A percentile compares a stretch with the other conserved stretches of the same genome.
phyloP scores from a whole-genome alignment of 2,329 filamentous ascomycete genomes.

The Huntiella abstrusa region DNA sequence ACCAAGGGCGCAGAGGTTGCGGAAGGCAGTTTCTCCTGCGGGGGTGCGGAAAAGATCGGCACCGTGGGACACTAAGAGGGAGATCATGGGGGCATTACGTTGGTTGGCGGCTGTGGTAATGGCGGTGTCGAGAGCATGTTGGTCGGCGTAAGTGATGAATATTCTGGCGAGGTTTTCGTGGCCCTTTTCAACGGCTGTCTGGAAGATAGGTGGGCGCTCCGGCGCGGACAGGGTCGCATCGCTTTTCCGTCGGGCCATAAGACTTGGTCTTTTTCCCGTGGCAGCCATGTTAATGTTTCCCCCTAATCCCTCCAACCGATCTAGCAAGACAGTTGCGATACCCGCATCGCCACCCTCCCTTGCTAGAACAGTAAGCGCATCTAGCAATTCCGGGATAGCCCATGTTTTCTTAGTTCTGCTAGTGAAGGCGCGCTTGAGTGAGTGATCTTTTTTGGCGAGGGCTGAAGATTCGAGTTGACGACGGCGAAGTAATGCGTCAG shows the following conservation, averaged over 20 bases:
- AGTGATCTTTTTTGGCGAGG: conserved; percentile 4
- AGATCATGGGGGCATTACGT: conserved; percentile 24
- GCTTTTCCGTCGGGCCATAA: conserved; percentile 31
- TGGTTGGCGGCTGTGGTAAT: conserved; percentile 29
- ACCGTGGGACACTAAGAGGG: conserved; percentile 31
- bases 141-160: conserved; percentile 33
- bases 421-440: conserved; percentile 24
- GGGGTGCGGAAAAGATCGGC: conserved; percentile 28
- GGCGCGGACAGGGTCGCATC: conserved; percentile 19
- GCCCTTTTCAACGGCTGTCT: conserved; percentile 29
- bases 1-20: conserved; percentile 28
- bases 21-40: conserved; percentile 34
- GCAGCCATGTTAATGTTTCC: conserved; percentile 29
- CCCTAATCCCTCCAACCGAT: conserved; percentile 28
- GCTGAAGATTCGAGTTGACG: conserved; percentile 17
- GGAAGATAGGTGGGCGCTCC: conserved; percentile 31
- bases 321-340: conserved; percentile 36
- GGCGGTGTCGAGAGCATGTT: conserved; percentile 28
- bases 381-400: conserved; percentile 34
- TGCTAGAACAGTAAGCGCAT: conserved; percentile 30
- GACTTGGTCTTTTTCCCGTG: conserved; percentile 25
- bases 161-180: conserved; percentile 35
- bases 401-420: conserved; percentile 31
- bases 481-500: conserved; percentile 35
- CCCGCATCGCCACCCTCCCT: conserved; percentile 30